Evolutionary conservation across 2,329 filamentous ascomycete genomes (phyloP).

Genomic region (Pseudogymnoascus sp.): DNA sequence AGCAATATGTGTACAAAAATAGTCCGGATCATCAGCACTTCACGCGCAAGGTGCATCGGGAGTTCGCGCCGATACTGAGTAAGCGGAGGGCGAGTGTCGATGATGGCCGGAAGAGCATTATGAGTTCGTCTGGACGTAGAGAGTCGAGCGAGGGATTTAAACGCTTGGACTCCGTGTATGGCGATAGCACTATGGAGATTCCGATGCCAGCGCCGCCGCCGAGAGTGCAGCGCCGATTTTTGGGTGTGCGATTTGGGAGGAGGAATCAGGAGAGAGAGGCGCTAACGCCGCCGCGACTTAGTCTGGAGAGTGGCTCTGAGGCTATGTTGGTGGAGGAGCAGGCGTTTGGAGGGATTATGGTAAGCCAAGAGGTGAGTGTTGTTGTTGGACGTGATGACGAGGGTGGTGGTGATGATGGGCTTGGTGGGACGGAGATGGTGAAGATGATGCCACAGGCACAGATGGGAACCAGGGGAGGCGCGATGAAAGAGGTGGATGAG

Average conservation of each 20-base stretch:
- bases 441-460: background rate
- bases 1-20: slow-evolving; percentile 53
- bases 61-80: slow-evolving; percentile 46
- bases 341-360: slow-evolving; percentile 50
- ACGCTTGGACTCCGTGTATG: background rate
- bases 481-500: background rate
- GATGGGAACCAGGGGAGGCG: background rate
- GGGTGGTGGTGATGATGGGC: slow-evolving; percentile 12
- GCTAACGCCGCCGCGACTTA: background rate
- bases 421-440: background rate
- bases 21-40: slow-evolving; percentile 51
- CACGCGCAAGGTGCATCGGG: slow-evolving; percentile 50
- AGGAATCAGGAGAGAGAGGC: background rate
- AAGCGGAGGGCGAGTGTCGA: slow-evolving; percentile 18
- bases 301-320: slow-evolving; percentile 16
- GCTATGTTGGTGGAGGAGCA: slow-evolving; percentile 16
- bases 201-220: background rate
- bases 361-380: slow-evolving; percentile 55
- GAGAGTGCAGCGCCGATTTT: background rate
- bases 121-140: background rate
- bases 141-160: background rate
- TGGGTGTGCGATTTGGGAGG: background rate
- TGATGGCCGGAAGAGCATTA: background rate
- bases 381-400: slow-evolving; percentile 30
- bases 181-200: background rate